Conservation (phyloP, 2,329 filamentous ascomycete species). For the Colletotrichum tofieldiae region DNA sequence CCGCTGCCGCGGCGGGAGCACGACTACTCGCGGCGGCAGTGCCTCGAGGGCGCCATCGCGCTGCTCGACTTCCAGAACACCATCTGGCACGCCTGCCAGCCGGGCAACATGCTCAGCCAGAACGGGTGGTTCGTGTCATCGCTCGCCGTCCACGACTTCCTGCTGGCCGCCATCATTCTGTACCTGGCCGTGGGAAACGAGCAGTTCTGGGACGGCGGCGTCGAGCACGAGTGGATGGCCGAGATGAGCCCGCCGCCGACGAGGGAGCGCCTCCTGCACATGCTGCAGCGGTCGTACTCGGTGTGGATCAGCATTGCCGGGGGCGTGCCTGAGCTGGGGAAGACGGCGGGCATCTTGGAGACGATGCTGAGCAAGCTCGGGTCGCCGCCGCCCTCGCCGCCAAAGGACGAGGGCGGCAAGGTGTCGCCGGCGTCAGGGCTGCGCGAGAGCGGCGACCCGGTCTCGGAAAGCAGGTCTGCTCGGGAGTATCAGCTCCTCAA, state of each 20-base stretch:
- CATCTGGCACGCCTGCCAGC: conserved; percentile 65
- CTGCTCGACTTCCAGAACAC: conserved; percentile 64
- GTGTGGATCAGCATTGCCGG: conserved; percentile 62
- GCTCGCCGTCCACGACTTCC: conserved; percentile 72
- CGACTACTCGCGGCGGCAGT: conserved; percentile 66
- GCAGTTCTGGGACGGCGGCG: conserved; percentile 55
- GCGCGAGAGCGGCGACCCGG: conserved; percentile 29
- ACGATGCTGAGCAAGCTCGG: conserved; percentile 63
- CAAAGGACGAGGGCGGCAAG: conserved; percentile 22
- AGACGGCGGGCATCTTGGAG: conserved; percentile 62
- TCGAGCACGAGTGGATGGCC: conserved; percentile 53
- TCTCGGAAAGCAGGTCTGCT: conserved; percentile 44
- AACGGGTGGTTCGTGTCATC: conserved; percentile 72
- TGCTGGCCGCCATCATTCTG: conserved; percentile 74
- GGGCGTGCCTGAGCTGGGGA: conserved; percentile 58
- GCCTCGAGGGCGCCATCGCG: conserved; percentile 64
- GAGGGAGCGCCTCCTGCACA: conserved; percentile 57
- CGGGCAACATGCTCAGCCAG: conserved; percentile 67
- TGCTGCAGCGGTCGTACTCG: conserved; percentile 59
- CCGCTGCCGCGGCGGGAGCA: conserved; percentile 60
- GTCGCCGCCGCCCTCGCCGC: conserved; percentile 47
- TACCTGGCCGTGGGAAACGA: conserved; percentile 67
- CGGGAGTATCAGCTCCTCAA: conserved; percentile 45
- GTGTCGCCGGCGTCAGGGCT: conserved; percentile 40
- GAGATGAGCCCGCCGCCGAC: conserved; percentile 51